Conservation (phyloP, 805 yeast species). For the Saccharomycopsis javanensis region DNA sequence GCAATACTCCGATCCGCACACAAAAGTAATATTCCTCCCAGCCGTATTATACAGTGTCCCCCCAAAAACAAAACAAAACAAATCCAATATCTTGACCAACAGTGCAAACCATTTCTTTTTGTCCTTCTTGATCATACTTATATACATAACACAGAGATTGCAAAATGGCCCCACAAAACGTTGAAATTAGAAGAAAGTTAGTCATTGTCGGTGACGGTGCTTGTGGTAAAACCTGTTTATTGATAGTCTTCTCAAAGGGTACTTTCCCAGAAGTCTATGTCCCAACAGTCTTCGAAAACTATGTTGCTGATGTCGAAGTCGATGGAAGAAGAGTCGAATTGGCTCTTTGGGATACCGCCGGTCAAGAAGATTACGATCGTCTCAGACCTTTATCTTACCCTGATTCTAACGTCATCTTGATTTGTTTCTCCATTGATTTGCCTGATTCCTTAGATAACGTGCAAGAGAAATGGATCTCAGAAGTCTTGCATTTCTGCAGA, state of each 20-base stretch:
- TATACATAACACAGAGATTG: no score
- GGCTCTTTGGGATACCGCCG: constrained; percentile 97
- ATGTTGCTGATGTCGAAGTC: constrained; percentile 91
- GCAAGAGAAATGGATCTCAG: constrained; percentile 93
- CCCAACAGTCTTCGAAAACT: constrained; percentile 95
- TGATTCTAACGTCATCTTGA: constrained; percentile 82
- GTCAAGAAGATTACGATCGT: constrained; percentile 95
- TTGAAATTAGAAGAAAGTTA: constrained; percentile 52
- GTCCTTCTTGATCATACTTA: no score
- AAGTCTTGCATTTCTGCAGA: constrained; percentile 87
- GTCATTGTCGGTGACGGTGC: constrained; percentile 98
- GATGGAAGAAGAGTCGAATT: constrained; percentile 88
- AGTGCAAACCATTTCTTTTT: no score
- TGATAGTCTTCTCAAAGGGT: constrained; percentile 79
- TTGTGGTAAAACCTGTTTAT: constrained; percentile 89
- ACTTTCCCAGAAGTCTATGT: constrained; percentile 91
- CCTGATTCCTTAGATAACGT: constrained; percentile 92
- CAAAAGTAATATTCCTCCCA: no score
- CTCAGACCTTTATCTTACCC: constrained; percentile 42
- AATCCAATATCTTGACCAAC: no score
- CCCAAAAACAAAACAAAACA: no score
- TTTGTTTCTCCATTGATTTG: constrained; percentile 83
- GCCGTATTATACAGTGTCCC: no score
- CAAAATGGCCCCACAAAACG: constrained; percentile 33
- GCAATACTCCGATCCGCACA: no score